Conservation (phyloP, 768 basidiomycete species). For the Phaffia australis region DNA sequence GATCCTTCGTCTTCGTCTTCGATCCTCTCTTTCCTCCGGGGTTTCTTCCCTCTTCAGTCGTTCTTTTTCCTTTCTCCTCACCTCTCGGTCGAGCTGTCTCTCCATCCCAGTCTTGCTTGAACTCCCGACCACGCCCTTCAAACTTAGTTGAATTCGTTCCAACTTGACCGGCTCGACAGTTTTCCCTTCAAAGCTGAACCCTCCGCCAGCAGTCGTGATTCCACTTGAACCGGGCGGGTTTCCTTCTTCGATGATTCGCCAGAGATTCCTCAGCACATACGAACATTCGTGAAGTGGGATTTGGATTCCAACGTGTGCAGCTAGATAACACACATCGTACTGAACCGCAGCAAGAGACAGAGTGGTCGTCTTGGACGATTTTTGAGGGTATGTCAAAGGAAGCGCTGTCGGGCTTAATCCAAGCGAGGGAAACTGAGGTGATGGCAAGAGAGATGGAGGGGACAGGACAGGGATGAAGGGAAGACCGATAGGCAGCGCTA, state of each 20-base stretch:
- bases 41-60: too few species aligned
- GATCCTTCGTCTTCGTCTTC: too few species aligned
- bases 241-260: conserved; percentile 2
- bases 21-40: too few species aligned
- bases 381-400: background rate
- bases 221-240: background rate
- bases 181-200: background rate
- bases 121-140: background rate
- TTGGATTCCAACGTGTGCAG: background rate
- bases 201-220: too few species aligned
- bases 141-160: conserved; percentile 1
- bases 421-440: background rate
- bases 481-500: conserved; percentile 7
- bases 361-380: background rate
- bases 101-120: too few species aligned
- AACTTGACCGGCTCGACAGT: conserved; percentile 12
- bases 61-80: too few species aligned
- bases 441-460: conserved; percentile 1
- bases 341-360: conserved; percentile 7
- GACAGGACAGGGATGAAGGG: conserved; percentile 10
- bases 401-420: background rate
- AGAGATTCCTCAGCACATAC: background rate
- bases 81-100: too few species aligned
- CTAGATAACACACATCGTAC: conserved; percentile 11
- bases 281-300: conserved; percentile 9